These are phyloP conservation scores for Leucoagaricus sp. DNA, from an alignment of 1,284 basidiomycete genomes.

Conservation along the genomic window DNA sequence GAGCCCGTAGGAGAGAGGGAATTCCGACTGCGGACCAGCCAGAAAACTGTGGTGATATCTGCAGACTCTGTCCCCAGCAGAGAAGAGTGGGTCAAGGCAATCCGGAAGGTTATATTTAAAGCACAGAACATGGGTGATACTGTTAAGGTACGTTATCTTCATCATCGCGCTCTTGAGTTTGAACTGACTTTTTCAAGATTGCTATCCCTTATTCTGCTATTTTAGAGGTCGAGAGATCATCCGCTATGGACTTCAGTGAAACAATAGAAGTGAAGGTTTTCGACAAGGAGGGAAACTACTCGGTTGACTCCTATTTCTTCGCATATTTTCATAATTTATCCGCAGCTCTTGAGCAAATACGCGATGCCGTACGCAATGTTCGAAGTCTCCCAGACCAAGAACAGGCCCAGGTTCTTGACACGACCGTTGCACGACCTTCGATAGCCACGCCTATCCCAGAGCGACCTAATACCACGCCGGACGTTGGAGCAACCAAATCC, in stretches of 20 bases:
- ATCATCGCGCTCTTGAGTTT: background rate
- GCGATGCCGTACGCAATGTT: slow-evolving; percentile 66
- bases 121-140: slow-evolving; percentile 95
- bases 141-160: slow-evolving; percentile 67
- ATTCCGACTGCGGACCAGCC: slow-evolving; percentile 79
- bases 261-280: slow-evolving; percentile 92
- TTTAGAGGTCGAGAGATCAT: slow-evolving; percentile 85
- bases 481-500: slow-evolving; percentile 30
- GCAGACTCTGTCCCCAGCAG: slow-evolving; percentile 81
- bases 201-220: slow-evolving; percentile 92
- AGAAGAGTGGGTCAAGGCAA: slow-evolving; percentile 92
- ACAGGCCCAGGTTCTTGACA: slow-evolving; percentile 61
- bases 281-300: slow-evolving; percentile 77
- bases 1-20: slow-evolving; percentile 75
- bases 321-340: slow-evolving; percentile 87
- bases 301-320: slow-evolving; percentile 90
- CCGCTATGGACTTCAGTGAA: slow-evolving; percentile 91
- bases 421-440: slow-evolving; percentile 52
- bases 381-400: slow-evolving; percentile 43
- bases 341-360: slow-evolving; percentile 76
- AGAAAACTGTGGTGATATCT: slow-evolving; percentile 71
- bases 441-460: slow-evolving; percentile 33
- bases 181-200: slow-evolving; percentile 75
- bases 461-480: slow-evolving; percentile 36
- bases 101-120: slow-evolving; percentile 91